Base-by-base conservation (phyloP, 805 yeast genomes). In the Metschnikowia matae region DNA sequence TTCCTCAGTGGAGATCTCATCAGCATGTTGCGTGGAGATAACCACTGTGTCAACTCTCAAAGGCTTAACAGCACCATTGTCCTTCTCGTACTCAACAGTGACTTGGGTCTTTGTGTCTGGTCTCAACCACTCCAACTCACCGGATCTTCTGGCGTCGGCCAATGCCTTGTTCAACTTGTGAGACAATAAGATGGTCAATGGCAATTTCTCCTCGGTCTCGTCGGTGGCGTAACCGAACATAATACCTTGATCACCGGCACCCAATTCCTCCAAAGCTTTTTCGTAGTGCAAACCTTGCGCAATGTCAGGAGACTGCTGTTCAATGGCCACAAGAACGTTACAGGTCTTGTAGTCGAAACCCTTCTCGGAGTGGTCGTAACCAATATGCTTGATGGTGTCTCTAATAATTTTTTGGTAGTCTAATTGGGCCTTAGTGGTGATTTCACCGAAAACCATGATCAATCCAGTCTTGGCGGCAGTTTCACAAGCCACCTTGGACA, bases 221-320 rank as follows among this genome's bases (percentile, higher is more conserved):
- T 94, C 97, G 57, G 98, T 85, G 64, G 99, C 99, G 75, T 94
- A 94, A 76, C 99, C 99, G 71, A 94, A 94, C 99, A 94, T 94
- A 73, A 94, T 94, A 86, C 99, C 99, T 79, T 94, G 99, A 80
- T 94, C 99, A 85, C 99, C 99, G 60, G 99, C 99, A 75, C 99
- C 99, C 68, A 94, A 84, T 54, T 94, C 95, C 81, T 94, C 99
- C 59, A 94, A 79, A 50, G 87, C 96, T 78, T 85, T 82, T 71
- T 94, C 97, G 77, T 87, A 87, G 78, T 94, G 98, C 69, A 94
- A 84, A 83, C 99, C 99, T 79, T 92, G 98, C 55, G 99, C 99
- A 67, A 94, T 94, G 78, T 94, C 99, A 63, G 96, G 94, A 48
- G 97, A 90, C 80, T 94, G 99, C 80, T 94, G 97, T 81, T 94